These are phyloP conservation scores for Pterocarpus macrocarpus DNA, from an alignment of 306 rosid species.

Conservation along the genomic window DNA sequence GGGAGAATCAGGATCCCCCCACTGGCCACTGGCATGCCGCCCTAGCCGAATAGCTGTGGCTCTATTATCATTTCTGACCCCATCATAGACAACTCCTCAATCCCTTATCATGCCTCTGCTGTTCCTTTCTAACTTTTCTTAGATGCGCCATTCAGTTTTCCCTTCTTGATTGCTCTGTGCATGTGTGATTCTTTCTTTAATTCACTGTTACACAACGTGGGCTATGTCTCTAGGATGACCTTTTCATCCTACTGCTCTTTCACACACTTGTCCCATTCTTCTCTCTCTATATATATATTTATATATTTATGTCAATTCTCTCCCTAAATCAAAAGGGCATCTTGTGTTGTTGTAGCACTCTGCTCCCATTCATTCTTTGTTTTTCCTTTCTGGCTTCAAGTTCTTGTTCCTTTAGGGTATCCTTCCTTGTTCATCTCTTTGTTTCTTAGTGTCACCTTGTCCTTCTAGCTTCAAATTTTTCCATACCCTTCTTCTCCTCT, in stretches of 20 bases:
- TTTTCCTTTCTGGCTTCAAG: too few species aligned
- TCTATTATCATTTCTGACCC: constrained; percentile 60
- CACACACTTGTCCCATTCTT: background rate
- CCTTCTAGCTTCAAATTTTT: background rate
- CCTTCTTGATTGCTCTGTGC: constrained; percentile 35
- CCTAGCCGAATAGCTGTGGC: constrained; percentile 51
- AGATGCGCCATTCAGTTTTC: constrained; percentile 16
- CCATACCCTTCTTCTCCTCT: background rate
- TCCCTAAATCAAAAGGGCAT: background rate
- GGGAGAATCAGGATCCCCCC: constrained; percentile 27
- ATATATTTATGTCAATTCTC: background rate
- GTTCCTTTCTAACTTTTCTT: constrained; percentile 42
- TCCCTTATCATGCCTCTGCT: constrained; percentile 32
- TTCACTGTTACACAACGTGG: constrained; percentile 46
- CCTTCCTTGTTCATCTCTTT: background rate
- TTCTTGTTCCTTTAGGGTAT: too few species aligned
- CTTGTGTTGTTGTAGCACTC: background rate
- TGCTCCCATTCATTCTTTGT: background rate
- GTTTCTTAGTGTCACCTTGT: background rate
- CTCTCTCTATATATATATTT: background rate
- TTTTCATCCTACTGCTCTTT: background rate
- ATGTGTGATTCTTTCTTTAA: constrained; percentile 16
- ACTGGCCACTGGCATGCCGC: constrained; percentile 61
- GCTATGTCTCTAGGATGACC: background rate
- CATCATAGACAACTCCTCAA: background rate